Base-by-base conservation (phyloP, 805 yeast species). In the Zygosaccharomyces lentus region DNA sequence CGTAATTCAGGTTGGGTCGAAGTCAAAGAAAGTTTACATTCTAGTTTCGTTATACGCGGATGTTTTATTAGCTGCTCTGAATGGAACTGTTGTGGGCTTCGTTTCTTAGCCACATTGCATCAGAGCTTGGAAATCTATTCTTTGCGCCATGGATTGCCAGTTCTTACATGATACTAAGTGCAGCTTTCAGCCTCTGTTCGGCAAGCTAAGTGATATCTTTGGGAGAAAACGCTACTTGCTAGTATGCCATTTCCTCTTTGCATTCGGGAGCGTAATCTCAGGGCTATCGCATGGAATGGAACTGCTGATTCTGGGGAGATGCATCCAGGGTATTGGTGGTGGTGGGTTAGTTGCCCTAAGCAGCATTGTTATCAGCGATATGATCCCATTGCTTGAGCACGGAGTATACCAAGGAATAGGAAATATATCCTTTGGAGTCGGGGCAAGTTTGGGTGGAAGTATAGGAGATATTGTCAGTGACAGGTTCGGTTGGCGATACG, bases 101-200 rank as follows among this genome's bases (percentile, higher is more conserved):
- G 31, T 46, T 46, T 17, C 34, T 46, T 5, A 23, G 42, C 5
- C 49, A 46, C 23, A 46, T 46, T 9, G 49, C 42, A 15, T 46
- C 49, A 13, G 49, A 46, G 26, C 38, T 46, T 9, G 42, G 32
- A 17, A 36, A 42, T 30, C 13, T 46, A 13, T 36, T 46, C 2
- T 26, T 27, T 32, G 47, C 35, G 3, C 39, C 50, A n/a, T 43
- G 43, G 47, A 34, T 43, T 21, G 50, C 47, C 21, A 46, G 40
- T 17, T 29, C 50, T 8, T 46, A 42, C 16, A 37, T 46, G 39
- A 37, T 46, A 8, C 21, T 31, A 15, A 37, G 47, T 40, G 6
- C 50, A 10, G 43, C 40, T 37, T 46, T 29, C 47, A 43, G 34
- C 47, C 47, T 15, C 43, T 46, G 9, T 46, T 46, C 37, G 50